Percentiles rank a stretch among this genome's conserved stretches.
Evolutionary conservation across 2,329 filamentous ascomycete genomes (phyloP).

Genomic region (Cladosporium sp.): DNA sequence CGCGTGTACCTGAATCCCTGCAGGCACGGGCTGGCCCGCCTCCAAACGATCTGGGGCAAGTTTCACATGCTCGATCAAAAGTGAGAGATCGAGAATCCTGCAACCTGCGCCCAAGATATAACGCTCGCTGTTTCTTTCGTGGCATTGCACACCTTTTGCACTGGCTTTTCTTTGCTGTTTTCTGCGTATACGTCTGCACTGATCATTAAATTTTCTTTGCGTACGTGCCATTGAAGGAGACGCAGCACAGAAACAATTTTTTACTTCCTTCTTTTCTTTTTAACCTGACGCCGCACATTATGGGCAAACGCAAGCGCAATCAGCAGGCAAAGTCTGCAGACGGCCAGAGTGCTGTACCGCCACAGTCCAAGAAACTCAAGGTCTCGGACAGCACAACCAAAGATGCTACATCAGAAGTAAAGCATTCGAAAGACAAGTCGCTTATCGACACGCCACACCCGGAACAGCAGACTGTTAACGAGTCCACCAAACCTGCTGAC

Average conservation of each 20-base stretch:
- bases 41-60: no score
- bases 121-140: background rate
- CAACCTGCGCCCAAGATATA: no score
- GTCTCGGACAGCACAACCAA: background rate
- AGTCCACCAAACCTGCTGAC: background rate
- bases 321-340: background rate
- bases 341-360: background rate
- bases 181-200: no score
- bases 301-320: conserved; percentile 10
- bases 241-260: background rate
- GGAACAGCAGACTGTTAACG: background rate
- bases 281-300: background rate
- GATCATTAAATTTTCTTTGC: no score
- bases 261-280: background rate
- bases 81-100: no score
- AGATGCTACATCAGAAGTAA: background rate
- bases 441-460: background rate
- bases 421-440: background rate
- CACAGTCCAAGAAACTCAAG: background rate
- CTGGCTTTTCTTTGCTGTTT: background rate
- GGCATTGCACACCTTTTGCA: background rate
- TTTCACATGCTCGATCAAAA: no score
- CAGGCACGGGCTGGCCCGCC: no score
- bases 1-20: no score
- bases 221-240: background rate